Percentiles rank a stretch among this genome's conserved stretches.
phyloP scores from a whole-genome alignment of 2,329 filamentous ascomycete species.

The Escovopsis sp. region DNA sequence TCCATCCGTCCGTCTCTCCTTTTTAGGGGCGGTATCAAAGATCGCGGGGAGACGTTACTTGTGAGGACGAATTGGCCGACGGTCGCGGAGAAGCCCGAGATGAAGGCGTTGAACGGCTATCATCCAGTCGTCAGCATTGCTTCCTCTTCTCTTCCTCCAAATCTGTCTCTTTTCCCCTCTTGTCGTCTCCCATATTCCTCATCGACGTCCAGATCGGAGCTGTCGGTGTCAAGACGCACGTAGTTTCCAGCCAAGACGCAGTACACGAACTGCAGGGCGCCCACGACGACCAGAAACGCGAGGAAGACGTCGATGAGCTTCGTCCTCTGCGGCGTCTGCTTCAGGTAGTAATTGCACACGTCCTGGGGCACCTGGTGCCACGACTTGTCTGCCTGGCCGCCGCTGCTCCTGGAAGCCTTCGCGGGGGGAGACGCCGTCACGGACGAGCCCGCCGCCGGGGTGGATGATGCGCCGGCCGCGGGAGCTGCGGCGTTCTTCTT shows the following conservation, averaged over 20 bases:
- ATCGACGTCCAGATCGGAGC: not conserved
- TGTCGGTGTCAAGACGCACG: no score
- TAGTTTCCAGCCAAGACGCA: slow-evolving; percentile 88
- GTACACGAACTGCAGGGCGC: slow-evolving; percentile 85
- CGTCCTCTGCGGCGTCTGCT: slow-evolving; percentile 73
- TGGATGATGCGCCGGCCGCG: slow-evolving; percentile 16
- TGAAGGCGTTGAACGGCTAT: slow-evolving; percentile 96
- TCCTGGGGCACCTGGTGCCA: slow-evolving; percentile 48
- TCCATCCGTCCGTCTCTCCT: no score
- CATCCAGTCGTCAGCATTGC: not conserved
- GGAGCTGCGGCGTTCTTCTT: slow-evolving; percentile 28
- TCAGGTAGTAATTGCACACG: slow-evolving; percentile 64
- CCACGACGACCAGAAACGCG: slow-evolving; percentile 70
- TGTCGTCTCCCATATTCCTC: not conserved
- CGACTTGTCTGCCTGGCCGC: slow-evolving; percentile 13
- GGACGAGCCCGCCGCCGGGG: slow-evolving; percentile 14
- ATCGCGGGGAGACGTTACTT: slow-evolving; percentile 34
- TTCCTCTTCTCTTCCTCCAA: not conserved
- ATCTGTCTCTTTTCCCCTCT: not conserved
- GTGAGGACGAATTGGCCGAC: slow-evolving; percentile 97
- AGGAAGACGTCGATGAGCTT: slow-evolving; percentile 89
- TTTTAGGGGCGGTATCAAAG: no score
- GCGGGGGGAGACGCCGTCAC: slow-evolving; percentile 4
- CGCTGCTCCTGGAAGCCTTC: not conserved
- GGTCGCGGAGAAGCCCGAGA: slow-evolving; percentile 84